Base-by-base conservation (phyloP, 768 basidiomycete genomes). In the Pleurotus sapidus region DNA sequence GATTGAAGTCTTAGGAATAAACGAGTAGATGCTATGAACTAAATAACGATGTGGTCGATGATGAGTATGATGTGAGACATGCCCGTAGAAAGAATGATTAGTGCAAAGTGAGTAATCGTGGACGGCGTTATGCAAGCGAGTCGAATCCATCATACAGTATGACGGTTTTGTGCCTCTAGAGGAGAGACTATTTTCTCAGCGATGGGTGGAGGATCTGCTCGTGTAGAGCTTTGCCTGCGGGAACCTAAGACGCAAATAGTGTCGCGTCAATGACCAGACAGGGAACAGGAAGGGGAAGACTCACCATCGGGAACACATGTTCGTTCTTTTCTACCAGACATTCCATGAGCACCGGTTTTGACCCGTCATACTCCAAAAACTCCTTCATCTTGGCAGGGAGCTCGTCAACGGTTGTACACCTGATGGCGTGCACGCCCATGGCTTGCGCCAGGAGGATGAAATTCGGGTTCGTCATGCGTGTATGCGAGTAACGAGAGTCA, bases 301-400 rank as follows among this genome's bases (percentile, higher is more conserved):
- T 57, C 57, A 91, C 91, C 91, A 94, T 93, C 5, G 93, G 92
- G 82, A 90, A 93, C 62, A 94, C 91, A 69, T 94, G 91, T 72
- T 94, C 93, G 61, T 84, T 84, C 67, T 77, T 81, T 73, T 89
- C 87, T 47, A 98, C 92, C 53, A 87, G 42, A 68, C 93, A 96
- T 74, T 99, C 97, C 80, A 99, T 77, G 60, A 99, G 71, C 42
- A 98, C 82, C 3, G 97, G 97, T 72, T 84, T 88, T 57, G 80
- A 81, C 57, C 83, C 86, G 63, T 96, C 91, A 69, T 95, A 96
- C 75, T 95, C 95, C 62, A 99, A 79, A 76, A 99, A 95, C 80
- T 98, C 95, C 78, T 95, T 95, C 96, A 99, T 98, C 81, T 91
- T 97, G 37, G 82, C 84, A 0, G 94, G 93, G 7, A 99, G 80